Evolutionary conservation across 2,329 filamentous ascomycete genomes (phyloP).

Genomic region (Fusarium equiseti): DNA sequence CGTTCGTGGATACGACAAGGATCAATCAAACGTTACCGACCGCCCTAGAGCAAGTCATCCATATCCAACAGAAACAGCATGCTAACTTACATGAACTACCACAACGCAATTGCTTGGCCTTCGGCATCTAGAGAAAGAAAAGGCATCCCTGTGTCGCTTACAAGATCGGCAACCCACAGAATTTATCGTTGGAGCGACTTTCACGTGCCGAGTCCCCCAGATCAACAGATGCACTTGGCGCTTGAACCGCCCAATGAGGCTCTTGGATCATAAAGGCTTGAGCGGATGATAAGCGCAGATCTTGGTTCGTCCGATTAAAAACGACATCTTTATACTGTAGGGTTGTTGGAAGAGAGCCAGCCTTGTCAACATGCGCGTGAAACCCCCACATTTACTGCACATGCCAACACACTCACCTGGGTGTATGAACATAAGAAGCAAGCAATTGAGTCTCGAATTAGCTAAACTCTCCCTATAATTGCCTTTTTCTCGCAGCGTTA

Average conservation of each 20-base stretch:
- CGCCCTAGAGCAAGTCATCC: constrained; percentile 9
- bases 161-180: constrained; percentile 37
- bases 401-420: constrained; percentile 16
- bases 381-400: constrained; percentile 13
- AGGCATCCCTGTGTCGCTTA: constrained; percentile 22
- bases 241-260: constrained; percentile 38
- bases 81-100: constrained; percentile 13
- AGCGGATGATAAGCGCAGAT: constrained; percentile 39
- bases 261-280: constrained; percentile 23
- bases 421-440: constrained; percentile 2
- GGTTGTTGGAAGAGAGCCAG: constrained; percentile 16
- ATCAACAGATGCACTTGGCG: constrained; percentile 38
- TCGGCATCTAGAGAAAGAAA: constrained; percentile 11
- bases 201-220: constrained; percentile 19
- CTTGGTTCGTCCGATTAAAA: constrained; percentile 29
- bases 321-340: background rate
- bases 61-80: constrained; percentile 2
- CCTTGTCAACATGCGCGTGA: constrained; percentile 19
- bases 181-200: constrained; percentile 18
- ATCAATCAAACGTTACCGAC: background rate
- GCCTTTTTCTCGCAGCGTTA: constrained; percentile 16
- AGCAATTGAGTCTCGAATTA: constrained; percentile 11
- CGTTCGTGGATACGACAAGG: constrained; percentile 15
- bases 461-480: constrained; percentile 10
- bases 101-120: constrained; percentile 8